Conservation (phyloP, 176 grass and related monocot species). For the Musa beccarii region DNA sequence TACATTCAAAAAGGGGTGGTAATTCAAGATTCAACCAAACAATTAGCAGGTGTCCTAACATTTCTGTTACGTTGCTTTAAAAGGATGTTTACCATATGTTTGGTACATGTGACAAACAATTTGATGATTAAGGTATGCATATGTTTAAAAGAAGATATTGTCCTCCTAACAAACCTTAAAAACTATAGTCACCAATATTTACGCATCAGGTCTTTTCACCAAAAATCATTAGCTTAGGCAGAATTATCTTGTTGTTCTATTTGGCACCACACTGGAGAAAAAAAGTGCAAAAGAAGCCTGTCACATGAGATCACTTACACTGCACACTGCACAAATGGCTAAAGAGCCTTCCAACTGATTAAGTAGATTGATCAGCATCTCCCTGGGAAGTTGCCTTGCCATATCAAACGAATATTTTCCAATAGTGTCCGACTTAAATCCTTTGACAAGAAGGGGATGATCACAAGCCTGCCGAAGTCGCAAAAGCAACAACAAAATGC, state of each 20-base stretch:
- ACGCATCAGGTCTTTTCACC: too few species aligned
- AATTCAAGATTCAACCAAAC: too few species aligned
- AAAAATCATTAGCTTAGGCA: background rate
- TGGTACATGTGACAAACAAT: too few species aligned
- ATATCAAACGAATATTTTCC: constrained; percentile 77
- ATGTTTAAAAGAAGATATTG: too few species aligned
- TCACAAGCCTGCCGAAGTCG: constrained; percentile 94
- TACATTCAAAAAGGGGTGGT: too few species aligned
- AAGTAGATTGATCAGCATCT: constrained; percentile 66
- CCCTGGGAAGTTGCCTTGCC: constrained; percentile 72
- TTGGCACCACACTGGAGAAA: background rate
- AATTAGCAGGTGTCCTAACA: too few species aligned
- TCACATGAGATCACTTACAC: constrained; percentile 42
- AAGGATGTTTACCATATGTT: too few species aligned
- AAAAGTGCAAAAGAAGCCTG: background rate
- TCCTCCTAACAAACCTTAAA: too few species aligned
- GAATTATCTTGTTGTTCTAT: background rate
- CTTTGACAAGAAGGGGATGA: constrained; percentile 89
- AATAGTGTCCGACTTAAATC: constrained; percentile 53
- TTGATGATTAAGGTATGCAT: too few species aligned
- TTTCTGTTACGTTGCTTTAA: too few species aligned
- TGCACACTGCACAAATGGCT: constrained; percentile 66
- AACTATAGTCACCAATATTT: too few species aligned
- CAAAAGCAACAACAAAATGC: constrained; percentile 79
- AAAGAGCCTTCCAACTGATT: constrained; percentile 56